Evolutionary conservation across 1,284 basidiomycete species (phyloP).

Genomic region (Marasmius tenuissimus): DNA sequence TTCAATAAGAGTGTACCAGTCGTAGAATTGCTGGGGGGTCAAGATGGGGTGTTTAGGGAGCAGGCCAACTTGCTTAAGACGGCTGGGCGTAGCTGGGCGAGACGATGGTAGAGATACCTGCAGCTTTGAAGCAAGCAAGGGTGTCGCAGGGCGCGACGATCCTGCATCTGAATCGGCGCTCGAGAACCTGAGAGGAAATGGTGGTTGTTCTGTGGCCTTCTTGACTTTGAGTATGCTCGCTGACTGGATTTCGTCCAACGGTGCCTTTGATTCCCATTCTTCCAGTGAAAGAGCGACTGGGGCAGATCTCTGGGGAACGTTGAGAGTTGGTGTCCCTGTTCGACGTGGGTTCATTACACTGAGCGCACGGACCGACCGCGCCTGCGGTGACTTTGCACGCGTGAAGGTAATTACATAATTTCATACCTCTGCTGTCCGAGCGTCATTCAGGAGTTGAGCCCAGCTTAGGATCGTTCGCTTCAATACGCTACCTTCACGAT

Average conservation of each 20-base stretch:
- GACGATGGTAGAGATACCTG: constrained; percentile 23
- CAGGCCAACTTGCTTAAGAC: constrained; percentile 38
- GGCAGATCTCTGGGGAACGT: neutral
- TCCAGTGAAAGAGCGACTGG: constrained; percentile 44
- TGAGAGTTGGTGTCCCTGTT: neutral
- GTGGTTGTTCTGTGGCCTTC: constrained; percentile 57
- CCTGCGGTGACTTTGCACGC: neutral
- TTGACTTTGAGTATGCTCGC: constrained; percentile 69
- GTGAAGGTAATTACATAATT: too few relatives aligned
- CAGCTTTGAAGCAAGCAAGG: constrained; percentile 7
- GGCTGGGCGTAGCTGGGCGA: constrained; percentile 41
- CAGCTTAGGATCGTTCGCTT: neutral
- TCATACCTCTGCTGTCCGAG: too few relatives aligned
- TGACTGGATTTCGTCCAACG: constrained; percentile 68
- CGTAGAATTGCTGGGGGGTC: constrained; percentile 92
- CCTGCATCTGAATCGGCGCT: constrained; percentile 2
- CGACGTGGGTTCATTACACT: neutral
- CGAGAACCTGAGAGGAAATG: constrained; percentile 44
- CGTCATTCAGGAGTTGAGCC: too few relatives aligned
- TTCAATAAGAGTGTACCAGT: constrained; percentile 89
- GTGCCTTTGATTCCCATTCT: constrained; percentile 86
- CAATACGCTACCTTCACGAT: constrained; percentile 31
- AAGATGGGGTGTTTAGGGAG: constrained; percentile 74
- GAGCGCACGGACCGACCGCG: neutral
- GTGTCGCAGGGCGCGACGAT: constrained; percentile 26